A percentile compares a stretch with the other conserved stretches of the same genome.
Conservation (phyloP, 306 rosid genomes). For the Dalbergia cochinchinensis region DNA sequence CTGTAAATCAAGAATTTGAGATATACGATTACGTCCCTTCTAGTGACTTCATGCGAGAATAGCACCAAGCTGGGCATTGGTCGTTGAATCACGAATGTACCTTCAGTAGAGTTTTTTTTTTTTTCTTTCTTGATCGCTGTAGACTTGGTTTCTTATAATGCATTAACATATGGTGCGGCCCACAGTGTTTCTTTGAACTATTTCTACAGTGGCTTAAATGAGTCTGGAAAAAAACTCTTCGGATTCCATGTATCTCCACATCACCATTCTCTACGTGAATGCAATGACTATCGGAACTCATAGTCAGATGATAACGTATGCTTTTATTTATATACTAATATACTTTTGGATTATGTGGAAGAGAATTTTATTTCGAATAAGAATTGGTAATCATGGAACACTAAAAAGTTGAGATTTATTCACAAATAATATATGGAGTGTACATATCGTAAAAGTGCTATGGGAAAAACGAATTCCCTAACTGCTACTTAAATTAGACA, state of each 20-base stretch:
- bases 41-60: constrained; percentile 10
- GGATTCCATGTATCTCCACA: not conserved
- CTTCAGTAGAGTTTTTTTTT: not conserved
- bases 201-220: not conserved
- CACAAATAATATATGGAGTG: constrained; percentile 8
- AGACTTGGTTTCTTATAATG: not conserved
- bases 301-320: not conserved
- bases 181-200: not conserved
- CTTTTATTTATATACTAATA: constrained; percentile 7
- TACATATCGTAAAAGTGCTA: not conserved
- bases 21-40: not conserved
- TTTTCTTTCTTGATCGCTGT: too few relatives aligned
- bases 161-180: not conserved
- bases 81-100: not conserved
- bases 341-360: not conserved
- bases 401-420: constrained; percentile 19
- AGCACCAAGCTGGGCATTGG: not conserved
- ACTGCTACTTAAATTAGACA: constrained; percentile 32
- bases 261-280: not conserved
- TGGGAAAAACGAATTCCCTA: constrained; percentile 23
- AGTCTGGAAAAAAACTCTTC: not conserved
- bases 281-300: constrained; percentile 6
- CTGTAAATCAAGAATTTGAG: constrained; percentile 1
- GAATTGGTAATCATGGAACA: not conserved
- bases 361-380: not conserved